Percentiles rank a stretch among this genome's conserved stretches.
Evolutionary conservation across 257 asterid genomes (phyloP).

Genomic region (Voacanga thouarsii): DNA sequence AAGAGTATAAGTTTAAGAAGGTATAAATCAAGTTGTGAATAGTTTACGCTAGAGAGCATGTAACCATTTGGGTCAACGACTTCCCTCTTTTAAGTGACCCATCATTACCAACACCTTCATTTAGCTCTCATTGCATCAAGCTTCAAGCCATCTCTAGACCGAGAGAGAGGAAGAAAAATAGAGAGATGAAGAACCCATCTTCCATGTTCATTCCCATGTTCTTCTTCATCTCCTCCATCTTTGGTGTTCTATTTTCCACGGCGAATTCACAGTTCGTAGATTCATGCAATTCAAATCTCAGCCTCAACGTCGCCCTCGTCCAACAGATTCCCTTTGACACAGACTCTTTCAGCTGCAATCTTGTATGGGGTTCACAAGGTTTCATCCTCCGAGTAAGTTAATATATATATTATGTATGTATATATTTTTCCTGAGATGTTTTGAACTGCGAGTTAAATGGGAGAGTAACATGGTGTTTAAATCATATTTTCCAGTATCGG

Average conservation of each 20-base stretch:
- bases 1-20: too few species aligned
- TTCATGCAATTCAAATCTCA: conserved; percentile 52
- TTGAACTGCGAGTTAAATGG: background rate
- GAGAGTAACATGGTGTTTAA: background rate
- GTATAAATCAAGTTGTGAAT: too few species aligned
- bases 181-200: background rate
- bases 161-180: background rate
- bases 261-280: conserved; percentile 53
- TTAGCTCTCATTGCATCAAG: background rate
- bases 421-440: background rate
- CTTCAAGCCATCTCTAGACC: background rate
- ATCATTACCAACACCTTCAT: background rate
- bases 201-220: background rate
- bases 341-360: conserved; percentile 51
- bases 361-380: conserved; percentile 57
- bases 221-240: conserved; percentile 8
- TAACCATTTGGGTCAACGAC: background rate
- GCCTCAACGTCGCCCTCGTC: conserved; percentile 38
- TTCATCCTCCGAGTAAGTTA: conserved; percentile 75
- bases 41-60: background rate
- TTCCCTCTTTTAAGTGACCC: background rate
- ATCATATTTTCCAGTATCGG: conserved; percentile 35
- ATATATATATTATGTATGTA: too few species aligned
- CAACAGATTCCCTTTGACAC: conserved; percentile 57
- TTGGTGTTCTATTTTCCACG: background rate